A percentile compares a stretch with the other conserved stretches of the same genome.
These are phyloP conservation scores for Trapa incisa DNA, from an alignment of 345 rosid genomes.

Conservation along the genomic window DNA sequence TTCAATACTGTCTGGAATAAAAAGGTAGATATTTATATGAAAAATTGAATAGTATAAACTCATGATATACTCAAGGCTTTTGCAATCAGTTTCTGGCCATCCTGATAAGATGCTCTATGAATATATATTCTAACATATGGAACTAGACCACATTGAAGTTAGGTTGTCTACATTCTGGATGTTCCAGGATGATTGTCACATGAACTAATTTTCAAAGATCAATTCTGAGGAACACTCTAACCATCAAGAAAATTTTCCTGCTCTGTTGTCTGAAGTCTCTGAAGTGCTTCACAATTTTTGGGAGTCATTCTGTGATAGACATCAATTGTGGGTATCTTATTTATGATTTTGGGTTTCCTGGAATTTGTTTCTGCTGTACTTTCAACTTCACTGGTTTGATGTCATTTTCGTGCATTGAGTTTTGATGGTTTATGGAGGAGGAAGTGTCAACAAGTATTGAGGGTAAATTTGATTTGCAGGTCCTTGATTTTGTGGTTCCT, in stretches of 20 bases:
- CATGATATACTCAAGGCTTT: not conserved
- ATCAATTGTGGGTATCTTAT: not conserved
- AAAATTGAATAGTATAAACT: not conserved
- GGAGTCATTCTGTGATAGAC: not conserved
- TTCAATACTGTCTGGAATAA: not conserved
- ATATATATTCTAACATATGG: not conserved
- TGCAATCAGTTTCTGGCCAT: not conserved
- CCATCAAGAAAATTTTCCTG: not conserved
- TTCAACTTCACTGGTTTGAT: not conserved
- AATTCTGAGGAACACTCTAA: not conserved
- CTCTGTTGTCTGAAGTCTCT: not conserved
- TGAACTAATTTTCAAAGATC: not conserved
- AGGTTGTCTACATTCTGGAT: not conserved
- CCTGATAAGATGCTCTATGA: not conserved
- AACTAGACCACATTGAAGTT: too few relatives aligned
- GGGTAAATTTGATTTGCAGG: not conserved
- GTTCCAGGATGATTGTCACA: not conserved
- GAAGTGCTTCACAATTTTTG: not conserved
- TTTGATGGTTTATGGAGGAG: not conserved
- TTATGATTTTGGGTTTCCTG: not conserved
- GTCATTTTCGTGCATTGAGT: not conserved
- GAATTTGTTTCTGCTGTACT: not conserved
- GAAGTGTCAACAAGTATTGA: not conserved
- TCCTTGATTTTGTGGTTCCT: conserved; percentile 9
- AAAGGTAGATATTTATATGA: not conserved